Conservation (phyloP, 352 stramenopile species). For the Elongisporangium prolatum region DNA sequence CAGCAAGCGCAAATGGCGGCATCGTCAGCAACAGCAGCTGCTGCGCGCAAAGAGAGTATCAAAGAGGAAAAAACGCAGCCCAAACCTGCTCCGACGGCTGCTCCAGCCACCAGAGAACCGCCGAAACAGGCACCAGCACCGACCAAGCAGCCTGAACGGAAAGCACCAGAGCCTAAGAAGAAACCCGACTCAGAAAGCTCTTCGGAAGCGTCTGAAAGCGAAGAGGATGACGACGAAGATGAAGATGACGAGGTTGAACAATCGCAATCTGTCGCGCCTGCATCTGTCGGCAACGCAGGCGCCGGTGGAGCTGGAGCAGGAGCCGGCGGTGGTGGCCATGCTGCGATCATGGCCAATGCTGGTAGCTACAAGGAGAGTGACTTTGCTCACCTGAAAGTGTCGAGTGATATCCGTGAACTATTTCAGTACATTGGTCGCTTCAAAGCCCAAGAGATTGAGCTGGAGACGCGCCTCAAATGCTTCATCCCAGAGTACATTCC, state of each 20-base stretch:
- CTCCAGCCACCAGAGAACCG: constrained; percentile 3
- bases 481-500: constrained; percentile 97
- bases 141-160: constrained; percentile 24
- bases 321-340: constrained; percentile 27
- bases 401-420: constrained; percentile 85
- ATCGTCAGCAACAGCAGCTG: constrained; percentile 1
- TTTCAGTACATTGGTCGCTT: constrained; percentile 95
- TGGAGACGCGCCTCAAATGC: constrained; percentile 94
- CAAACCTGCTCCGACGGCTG: constrained; percentile 4
- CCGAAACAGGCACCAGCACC: constrained; percentile 8
- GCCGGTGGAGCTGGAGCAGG: constrained; percentile 3
- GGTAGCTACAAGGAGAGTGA: constrained; percentile 87
- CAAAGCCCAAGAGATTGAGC: constrained; percentile 93
- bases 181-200: constrained; percentile 64
- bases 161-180: constrained; percentile 37
- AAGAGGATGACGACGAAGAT: constrained; percentile 65
- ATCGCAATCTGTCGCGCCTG: constrained; percentile 15
- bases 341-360: constrained; percentile 61
- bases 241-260: constrained; percentile 51
- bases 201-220: constrained; percentile 58
- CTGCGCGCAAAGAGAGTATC: constrained; percentile 3
- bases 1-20: constrained; percentile 6
- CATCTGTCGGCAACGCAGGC: neutral
- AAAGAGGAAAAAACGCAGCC: constrained; percentile 2
- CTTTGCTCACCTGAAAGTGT: constrained; percentile 86